Percentiles rank a stretch among this genome's conserved stretches.
These are phyloP conservation scores for Bruguiera hainesii DNA, from an alignment of 441 rosid species.

Conservation along the genomic window DNA sequence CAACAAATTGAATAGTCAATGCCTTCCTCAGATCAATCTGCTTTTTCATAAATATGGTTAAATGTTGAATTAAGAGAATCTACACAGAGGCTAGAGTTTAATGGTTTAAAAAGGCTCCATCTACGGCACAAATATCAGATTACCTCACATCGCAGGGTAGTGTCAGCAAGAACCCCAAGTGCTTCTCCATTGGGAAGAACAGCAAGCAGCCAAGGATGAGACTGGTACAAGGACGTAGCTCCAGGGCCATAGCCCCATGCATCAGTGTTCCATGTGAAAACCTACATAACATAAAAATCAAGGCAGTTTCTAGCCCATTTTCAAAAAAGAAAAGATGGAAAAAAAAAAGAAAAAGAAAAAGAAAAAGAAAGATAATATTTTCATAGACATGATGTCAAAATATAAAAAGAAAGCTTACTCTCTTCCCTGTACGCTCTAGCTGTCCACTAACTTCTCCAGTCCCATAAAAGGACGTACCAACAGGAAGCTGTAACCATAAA, in stretches of 20 bases:
- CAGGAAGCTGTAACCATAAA: conserved; percentile 53
- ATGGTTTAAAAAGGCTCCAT: conserved; percentile 5
- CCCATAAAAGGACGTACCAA: conserved; percentile 86
- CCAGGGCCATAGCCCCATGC: conserved; percentile 86
- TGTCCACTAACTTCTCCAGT: conserved; percentile 97
- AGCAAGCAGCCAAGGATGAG: conserved; percentile 97
- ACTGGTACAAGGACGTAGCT: conserved; percentile 91
- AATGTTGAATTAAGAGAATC: conserved; percentile 10
- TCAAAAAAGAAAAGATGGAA: background rate
- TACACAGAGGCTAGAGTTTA: conserved; percentile 4
- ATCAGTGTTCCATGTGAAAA: conserved; percentile 91
- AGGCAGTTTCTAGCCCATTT: background rate
- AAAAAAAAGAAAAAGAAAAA: background rate
- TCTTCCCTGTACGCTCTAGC: conserved; percentile 90
- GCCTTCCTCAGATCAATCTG: conserved; percentile 90
- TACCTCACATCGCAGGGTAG: conserved; percentile 89
- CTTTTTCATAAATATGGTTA: conserved; percentile 20
- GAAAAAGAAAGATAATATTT: background rate
- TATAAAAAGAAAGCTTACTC: conserved; percentile 44
- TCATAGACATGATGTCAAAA: background rate
- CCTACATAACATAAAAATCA: conserved; percentile 35
- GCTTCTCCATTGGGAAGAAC: conserved; percentile 89
- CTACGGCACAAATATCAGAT: conserved; percentile 9
- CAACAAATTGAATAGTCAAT: conserved; percentile 45
- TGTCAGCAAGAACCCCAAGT: conserved; percentile 91